These are phyloP conservation scores for Trichoderma sp. DNA, from an alignment of 2,329 filamentous ascomycete genomes.

Conservation along the genomic window DNA sequence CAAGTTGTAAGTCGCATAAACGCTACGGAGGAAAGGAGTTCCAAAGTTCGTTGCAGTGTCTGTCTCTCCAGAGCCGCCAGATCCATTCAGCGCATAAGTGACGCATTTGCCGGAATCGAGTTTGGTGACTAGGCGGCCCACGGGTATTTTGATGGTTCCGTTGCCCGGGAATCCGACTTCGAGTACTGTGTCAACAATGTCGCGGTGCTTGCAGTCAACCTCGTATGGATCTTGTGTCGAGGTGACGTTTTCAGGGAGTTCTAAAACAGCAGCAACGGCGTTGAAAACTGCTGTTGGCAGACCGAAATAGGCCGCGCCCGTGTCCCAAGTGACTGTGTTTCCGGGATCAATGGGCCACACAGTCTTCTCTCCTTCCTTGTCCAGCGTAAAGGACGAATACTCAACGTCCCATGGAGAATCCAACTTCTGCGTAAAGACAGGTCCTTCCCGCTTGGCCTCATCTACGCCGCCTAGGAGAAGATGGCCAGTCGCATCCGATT, in stretches of 20 bases:
- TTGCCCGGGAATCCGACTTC: constrained; percentile 11
- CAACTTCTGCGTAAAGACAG: background rate
- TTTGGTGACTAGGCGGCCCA: constrained; percentile 3
- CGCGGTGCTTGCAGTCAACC: constrained; percentile 20
- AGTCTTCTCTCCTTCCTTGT: background rate
- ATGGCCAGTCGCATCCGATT: constrained; percentile 3
- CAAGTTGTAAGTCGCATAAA: constrained; percentile 18
- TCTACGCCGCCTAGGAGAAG: constrained; percentile 14
- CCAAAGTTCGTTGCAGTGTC: background rate
- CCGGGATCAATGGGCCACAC: constrained; percentile 4
- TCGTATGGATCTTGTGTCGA: background rate
- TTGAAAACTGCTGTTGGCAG: background rate
- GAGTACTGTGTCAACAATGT: background rate
- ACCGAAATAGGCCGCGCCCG: constrained; percentile 3
- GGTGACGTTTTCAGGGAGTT: background rate
- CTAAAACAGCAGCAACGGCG: constrained; percentile 1
- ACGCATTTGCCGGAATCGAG: constrained; percentile 6
- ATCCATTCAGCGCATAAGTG: constrained; percentile 1
- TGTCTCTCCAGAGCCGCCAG: background rate
- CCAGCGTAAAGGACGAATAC: constrained; percentile 9
- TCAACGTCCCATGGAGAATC: constrained; percentile 4
- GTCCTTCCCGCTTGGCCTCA: background rate
- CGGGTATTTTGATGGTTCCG: constrained; percentile 2
- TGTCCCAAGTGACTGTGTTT: constrained; percentile 3
- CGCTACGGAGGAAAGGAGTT: constrained; percentile 1